Conservation (phyloP, 345 rosid genomes). For the Salix brachista region DNA sequence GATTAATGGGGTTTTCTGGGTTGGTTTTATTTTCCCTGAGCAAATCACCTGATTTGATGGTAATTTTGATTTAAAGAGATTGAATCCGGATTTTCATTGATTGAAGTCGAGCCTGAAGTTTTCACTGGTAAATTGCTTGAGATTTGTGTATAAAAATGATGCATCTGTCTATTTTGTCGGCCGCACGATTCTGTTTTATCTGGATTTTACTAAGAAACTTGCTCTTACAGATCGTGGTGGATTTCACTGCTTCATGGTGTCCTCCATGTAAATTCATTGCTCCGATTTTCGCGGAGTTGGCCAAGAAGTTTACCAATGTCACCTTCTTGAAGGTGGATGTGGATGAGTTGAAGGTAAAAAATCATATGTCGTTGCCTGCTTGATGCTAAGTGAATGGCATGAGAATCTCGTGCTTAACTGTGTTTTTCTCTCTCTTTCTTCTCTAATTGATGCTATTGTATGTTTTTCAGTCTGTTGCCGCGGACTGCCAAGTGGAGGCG, state of each 20-base stretch:
- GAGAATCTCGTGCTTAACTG: neutral
- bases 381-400: neutral
- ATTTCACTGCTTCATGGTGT: slow-evolving; percentile 37
- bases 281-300: slow-evolving; percentile 21
- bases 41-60: neutral
- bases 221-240: slow-evolving; percentile 24
- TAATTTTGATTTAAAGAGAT: neutral
- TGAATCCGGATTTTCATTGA: neutral
- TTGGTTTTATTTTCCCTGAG: neutral
- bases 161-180: neutral
- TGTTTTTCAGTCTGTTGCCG: neutral
- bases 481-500: neutral
- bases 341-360: slow-evolving; percentile 26
- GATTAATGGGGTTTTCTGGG: neutral
- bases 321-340: slow-evolving; percentile 34
- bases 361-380: neutral
- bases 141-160: neutral
- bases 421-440: neutral
- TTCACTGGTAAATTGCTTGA: neutral
- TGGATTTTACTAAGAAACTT: neutral
- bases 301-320: slow-evolving; percentile 27
- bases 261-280: slow-evolving; percentile 25
- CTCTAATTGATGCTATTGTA: neutral
- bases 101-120: neutral
- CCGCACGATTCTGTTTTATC: neutral